Evolutionary conservation across 345 rosid genomes (phyloP), one percentile per base, ranked within the genome.

Genomic region (Linum usitatissimum): DNA sequence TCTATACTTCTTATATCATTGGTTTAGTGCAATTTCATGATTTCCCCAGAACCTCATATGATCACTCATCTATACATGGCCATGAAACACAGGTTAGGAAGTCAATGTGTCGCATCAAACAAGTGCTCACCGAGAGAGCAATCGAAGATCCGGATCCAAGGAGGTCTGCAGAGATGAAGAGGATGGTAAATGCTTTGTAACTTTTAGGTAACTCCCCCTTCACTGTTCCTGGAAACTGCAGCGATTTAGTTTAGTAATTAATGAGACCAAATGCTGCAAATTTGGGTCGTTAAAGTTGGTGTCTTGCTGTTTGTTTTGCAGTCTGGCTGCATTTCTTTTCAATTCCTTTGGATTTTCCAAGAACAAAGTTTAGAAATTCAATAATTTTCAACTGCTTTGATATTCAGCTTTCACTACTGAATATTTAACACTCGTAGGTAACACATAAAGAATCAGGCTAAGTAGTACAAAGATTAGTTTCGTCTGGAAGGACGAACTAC

Each of bases 31-130:
- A 6, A 6, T 0, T 1, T 4, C 38, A 45, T 45, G 28, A 8
- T 28, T 55, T 28, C 5, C 58, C 10, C 10, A 3, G 58, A 18
- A 18, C 1, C 21, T 21, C 21, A 18, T 8, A 55, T 3, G 19
- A n/a, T 18, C 7, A n/a, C 21, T 9, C 30, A 13, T 55, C 14
- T 19, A 3, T 18, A 18, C 19, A 20, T 51, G 21, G 21, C 28
- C 58, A 65, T 62, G n/a, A 40, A 68, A 64, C 71, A 66, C 77
- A 86, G 96, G 90, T 84, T 66, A 79, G 88, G 78, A 91, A 81
- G 77, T 83, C 94, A 7, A 86, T 84, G 97, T 83, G 96, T 68
- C 84, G 90, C 9, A 83, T 86, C 80, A 91, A 91, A 73, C 94
- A 88, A 28, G 94, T 88, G 28, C 83, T 91, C 60, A 81, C 88